Conservation (phyloP, 495 filamentous ascomycete genomes). For the Hypoxylon cercidicola region DNA sequence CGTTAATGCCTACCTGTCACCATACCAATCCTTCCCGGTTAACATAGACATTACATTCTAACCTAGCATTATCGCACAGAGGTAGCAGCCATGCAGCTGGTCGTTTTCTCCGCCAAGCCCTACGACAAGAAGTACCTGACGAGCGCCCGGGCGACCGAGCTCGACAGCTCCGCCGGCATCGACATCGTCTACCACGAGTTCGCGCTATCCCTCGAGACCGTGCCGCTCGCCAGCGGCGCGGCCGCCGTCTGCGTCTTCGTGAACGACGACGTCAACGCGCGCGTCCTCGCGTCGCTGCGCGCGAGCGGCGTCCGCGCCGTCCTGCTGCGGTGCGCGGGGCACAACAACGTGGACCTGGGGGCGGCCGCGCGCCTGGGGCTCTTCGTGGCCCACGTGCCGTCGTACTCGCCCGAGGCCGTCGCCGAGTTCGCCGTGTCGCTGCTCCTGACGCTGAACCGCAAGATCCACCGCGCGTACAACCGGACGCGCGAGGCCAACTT, state of each 20-base stretch:
- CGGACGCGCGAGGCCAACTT: slow-evolving; percentile 80
- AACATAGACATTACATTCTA: too few species aligned
- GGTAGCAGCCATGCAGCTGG: slow-evolving; percentile 61
- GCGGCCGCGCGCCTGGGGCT: slow-evolving; percentile 66
- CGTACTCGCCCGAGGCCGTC: slow-evolving; percentile 77
- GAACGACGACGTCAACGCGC: slow-evolving; percentile 67
- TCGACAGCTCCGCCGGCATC: slow-evolving; percentile 34
- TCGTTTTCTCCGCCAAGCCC: slow-evolving; percentile 70
- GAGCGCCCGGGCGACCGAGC: slow-evolving; percentile 43
- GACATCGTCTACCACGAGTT: slow-evolving; percentile 66
- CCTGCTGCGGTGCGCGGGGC: slow-evolving; percentile 75
- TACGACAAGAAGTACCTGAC: slow-evolving; percentile 67
- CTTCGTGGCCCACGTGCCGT: slow-evolving; percentile 73
- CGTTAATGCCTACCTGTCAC: background rate
- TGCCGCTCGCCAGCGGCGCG: slow-evolving; percentile 61
- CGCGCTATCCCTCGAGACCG: slow-evolving; percentile 65
- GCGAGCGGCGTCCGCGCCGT: slow-evolving; percentile 62
- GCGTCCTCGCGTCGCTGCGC: slow-evolving; percentile 63
- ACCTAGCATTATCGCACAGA: background rate
- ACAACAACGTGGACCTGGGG: slow-evolving; percentile 72
- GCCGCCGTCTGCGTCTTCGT: slow-evolving; percentile 77
- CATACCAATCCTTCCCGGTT: too few species aligned
- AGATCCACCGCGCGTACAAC: slow-evolving; percentile 76
- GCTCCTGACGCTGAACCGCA: slow-evolving; percentile 74
- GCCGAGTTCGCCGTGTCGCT: slow-evolving; percentile 77